These are phyloP conservation scores for Pseudogymnoascus sp. DNA, from an alignment of 2,329 filamentous ascomycete genomes.

Conservation along the genomic window DNA sequence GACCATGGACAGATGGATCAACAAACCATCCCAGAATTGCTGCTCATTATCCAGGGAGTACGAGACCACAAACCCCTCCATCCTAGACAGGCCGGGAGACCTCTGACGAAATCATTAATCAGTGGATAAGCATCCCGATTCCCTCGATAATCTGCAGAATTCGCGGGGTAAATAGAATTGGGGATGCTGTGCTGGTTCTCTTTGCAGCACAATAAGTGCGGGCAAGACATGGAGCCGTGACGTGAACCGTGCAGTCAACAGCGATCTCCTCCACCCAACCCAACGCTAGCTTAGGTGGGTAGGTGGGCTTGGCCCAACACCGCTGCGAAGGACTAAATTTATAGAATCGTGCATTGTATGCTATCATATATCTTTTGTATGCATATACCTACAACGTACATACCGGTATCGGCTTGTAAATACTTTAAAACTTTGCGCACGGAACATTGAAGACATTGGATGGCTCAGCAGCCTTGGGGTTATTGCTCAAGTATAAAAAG, in stretches of 20 bases:
- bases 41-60: conserved; percentile 69
- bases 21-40: conserved; percentile 81
- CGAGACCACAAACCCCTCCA: conserved; percentile 58
- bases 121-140: conserved; percentile 7
- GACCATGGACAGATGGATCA: conserved; percentile 13
- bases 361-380: not conserved
- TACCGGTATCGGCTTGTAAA: not conserved
- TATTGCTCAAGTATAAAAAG: not conserved
- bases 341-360: not conserved
- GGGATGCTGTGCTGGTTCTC: not conserved
- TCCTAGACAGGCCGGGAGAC: conserved; percentile 18
- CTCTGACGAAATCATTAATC: conserved; percentile 11
- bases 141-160: not conserved
- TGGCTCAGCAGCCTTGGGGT: not conserved
- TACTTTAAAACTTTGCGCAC: not conserved
- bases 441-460: not conserved
- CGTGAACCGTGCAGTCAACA: conserved; percentile 5
- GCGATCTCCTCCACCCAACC: not conserved
- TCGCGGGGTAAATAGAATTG: conserved; percentile 1
- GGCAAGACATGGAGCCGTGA: not conserved
- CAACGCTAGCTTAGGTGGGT: not conserved
- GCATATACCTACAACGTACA: not conserved
- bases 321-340: not conserved
- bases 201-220: not conserved
- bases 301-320: not conserved